These are phyloP conservation scores for Salix udensis DNA, from an alignment of 345 rosid species.

Conservation along the genomic window DNA sequence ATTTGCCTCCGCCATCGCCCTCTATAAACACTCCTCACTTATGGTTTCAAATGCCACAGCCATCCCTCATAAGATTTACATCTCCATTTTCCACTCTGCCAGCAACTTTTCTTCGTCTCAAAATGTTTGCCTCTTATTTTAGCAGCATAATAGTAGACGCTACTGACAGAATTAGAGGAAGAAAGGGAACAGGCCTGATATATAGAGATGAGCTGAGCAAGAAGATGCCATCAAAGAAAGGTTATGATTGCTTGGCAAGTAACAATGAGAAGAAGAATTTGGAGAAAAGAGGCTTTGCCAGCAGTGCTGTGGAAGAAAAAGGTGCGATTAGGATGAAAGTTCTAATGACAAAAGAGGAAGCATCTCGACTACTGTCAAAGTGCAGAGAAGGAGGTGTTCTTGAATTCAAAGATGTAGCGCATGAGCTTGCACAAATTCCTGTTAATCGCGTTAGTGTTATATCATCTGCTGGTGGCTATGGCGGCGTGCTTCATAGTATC, in stretches of 20 bases:
- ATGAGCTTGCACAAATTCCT: slow-evolving; percentile 44
- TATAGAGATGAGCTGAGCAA: slow-evolving; percentile 29
- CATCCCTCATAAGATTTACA: background rate
- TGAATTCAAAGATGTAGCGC: slow-evolving; percentile 44
- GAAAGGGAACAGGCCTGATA: slow-evolving; percentile 13
- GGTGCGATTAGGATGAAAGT: slow-evolving; percentile 47
- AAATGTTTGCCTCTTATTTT: background rate
- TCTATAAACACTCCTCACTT: background rate
- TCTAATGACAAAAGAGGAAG: slow-evolving; percentile 62
- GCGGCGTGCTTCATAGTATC: slow-evolving; percentile 15
- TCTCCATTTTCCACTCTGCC: background rate
- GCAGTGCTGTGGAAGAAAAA: slow-evolving; percentile 5
- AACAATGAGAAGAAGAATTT: background rate
- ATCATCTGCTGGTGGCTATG: background rate
- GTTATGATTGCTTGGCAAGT: background rate
- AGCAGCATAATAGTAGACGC: background rate
- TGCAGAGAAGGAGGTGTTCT: slow-evolving; percentile 50
- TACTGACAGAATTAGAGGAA: background rate
- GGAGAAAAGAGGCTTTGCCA: slow-evolving; percentile 12
- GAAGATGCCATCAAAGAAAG: slow-evolving; percentile 19
- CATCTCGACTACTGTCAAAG: slow-evolving; percentile 41
- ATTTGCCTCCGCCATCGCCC: background rate
- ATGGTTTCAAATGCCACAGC: background rate
- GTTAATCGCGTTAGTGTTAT: slow-evolving; percentile 34
- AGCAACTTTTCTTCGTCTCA: too few relatives aligned